Evolutionary conservation across 768 basidiomycete species (phyloP), one percentile per base, ranked within the genome.

Genomic region (Tricholoma sp.): DNA sequence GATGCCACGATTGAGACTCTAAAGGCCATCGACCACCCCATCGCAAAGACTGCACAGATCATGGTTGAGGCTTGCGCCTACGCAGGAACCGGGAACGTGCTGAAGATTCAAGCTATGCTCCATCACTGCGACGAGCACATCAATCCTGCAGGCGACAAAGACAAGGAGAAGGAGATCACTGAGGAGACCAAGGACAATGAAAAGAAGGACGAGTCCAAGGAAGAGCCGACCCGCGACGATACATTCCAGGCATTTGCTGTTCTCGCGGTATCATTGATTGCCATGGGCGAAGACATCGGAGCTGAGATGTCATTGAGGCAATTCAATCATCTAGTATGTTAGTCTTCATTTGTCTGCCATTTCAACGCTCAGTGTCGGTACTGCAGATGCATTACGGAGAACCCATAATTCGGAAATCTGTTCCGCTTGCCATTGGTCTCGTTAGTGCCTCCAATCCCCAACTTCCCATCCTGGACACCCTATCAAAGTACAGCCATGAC

Each of bases 401-500:
- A 64, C 92, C 94, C 5, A 76, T 84, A 62, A 92, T 98, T 64
- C 88, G 97, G 31, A 92, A 91, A 79, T 79, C 89, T 2, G 87
- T 99, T 22, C 97, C 97, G 18, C 85, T 99, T 16, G 97, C 96
- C 14, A 88, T 99, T 52, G 96, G 93, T 58, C 85, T 98, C 56
- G 83, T 98, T 71, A 94, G 88, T 71, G 85, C 94, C 32, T 99
- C 97, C 35, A 98, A 98, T 72, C 97, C 97, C 11, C 91, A 93
- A 73, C 81, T 98, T 4, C 81, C 89, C 37, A 89, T 99, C 61
- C 86, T 99, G 61, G 97, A 99, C 70, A 98, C 94, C 0, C 84
- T 99, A 11, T 98, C 96, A 5, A 96, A 96, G 72, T 99, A 99
- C 76, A 96, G 93, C 59, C 97, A 99, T 76, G 96, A 99, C 77